Evolutionary conservation across 2,329 filamentous ascomycete genomes (phyloP).

Genomic region (Fulvia fulva): DNA sequence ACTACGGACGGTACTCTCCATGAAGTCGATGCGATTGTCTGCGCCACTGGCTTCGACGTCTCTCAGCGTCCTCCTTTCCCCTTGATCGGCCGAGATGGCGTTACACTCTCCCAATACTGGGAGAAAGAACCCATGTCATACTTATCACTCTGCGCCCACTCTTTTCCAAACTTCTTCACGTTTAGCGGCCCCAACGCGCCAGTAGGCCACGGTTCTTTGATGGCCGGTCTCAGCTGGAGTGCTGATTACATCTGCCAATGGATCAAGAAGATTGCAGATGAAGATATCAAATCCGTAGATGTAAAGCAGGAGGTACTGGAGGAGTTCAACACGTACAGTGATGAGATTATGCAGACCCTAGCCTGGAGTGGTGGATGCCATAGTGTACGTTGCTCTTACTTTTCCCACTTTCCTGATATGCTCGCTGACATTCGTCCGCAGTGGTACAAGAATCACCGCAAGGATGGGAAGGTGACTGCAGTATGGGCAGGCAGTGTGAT

Average conservation of each 20-base stretch:
- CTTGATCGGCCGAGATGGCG: conserved; percentile 36
- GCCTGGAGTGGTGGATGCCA: conserved; percentile 32
- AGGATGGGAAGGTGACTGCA: conserved; percentile 32
- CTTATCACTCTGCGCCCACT: conserved; percentile 23
- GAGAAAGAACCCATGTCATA: conserved; percentile 18
- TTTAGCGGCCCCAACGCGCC: conserved; percentile 25
- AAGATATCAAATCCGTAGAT: conserved; percentile 28
- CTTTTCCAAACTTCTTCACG: conserved; percentile 27
- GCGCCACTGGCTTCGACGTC: conserved; percentile 40
- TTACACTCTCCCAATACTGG: conserved; percentile 24
- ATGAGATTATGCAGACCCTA: conserved; percentile 32
- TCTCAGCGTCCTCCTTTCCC: conserved; percentile 35
- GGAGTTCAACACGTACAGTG: conserved; percentile 30
- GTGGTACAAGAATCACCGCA: conserved; percentile 30
- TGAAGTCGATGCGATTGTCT: conserved; percentile 20
- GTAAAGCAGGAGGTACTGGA: conserved; percentile 27
- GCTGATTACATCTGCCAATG: conserved; percentile 31
- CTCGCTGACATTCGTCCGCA: neutral
- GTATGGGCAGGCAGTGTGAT: conserved; percentile 29
- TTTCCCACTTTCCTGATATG: neutral
- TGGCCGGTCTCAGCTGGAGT: conserved; percentile 25
- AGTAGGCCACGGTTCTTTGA: conserved; percentile 26
- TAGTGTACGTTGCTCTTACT: conserved; percentile 9
- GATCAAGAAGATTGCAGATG: conserved; percentile 28
- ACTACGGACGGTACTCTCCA: conserved; percentile 22